Base-by-base conservation (phyloP, 768 basidiomycete genomes). In the Royoungia palumana region DNA sequence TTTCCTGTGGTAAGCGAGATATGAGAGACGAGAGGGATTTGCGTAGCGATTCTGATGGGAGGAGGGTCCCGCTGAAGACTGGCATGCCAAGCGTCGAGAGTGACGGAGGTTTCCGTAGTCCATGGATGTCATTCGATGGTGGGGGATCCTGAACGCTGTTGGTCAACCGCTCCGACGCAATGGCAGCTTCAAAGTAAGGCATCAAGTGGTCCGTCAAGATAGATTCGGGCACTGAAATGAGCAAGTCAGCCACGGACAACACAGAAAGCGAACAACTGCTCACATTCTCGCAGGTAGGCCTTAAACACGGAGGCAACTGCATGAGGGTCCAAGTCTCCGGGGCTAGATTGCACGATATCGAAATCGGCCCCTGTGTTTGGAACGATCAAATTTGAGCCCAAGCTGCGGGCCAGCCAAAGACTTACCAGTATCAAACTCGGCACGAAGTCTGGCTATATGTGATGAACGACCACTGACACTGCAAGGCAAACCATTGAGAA, bases 281-380 rank as follows among this genome's bases (percentile, higher is more conserved):
- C 70, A 95, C 94, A 72, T 78, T 96, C 93, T 48, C 94, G 86
- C 36, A 97, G 74, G 65, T 83, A 97, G 1, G 90, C 86, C 67
- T 95, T 96, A 72, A 95, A 96, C 25, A 95, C 73, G 21, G 90
- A 89, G 17, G 94, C 85, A 7, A 97, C 94, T 1, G 92, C 90
- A 66, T 97, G 93, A 40, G 94, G 94, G 62, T 97, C 94, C 30
- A 97, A 70, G 60, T 97, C 93, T 8, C 87, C 82, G 21, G 92
- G 93, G 42, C 79, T 78, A 54, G 84, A 87, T 53, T 81, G 79
- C 35, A 75, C 70, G 71, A 97, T 79, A 61, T 93, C 85, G 59
- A 85, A 91, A 70, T 97, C 94, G 44, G 85, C 87, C 49, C 93
- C 91, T 85, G 59, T 35, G 34, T 63, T 48, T 21, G 43, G 20